phyloP scores from a whole-genome alignment of 139 green algal species.

The Chlorella sp. region DNA sequence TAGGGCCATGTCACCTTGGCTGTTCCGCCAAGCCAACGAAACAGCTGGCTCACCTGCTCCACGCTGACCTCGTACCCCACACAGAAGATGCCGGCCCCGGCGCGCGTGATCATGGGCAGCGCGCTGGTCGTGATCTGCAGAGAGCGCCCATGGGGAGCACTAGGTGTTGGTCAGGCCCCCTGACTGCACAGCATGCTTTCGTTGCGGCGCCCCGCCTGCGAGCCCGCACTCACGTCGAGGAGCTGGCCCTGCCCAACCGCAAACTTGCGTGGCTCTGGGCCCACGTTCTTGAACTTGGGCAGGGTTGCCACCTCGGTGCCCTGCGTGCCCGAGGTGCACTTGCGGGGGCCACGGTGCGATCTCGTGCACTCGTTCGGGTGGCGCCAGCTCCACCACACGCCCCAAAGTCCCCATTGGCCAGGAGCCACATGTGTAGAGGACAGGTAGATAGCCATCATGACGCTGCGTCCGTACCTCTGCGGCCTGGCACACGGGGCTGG shows the following conservation, averaged over 20 bases:
- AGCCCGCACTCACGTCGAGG: slow-evolving; percentile 15
- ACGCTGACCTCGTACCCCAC: slow-evolving; percentile 43
- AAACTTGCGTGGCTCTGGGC: slow-evolving; percentile 41
- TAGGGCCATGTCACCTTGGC: too few relatives aligned
- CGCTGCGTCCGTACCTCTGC: too few relatives aligned
- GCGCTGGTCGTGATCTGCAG: slow-evolving; percentile 26
- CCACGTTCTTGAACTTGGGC: slow-evolving; percentile 26
- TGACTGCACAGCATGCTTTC: too few relatives aligned
- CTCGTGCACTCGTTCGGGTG: not conserved
- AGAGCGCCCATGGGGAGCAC: too few relatives aligned
- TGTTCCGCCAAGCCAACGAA: too few relatives aligned
- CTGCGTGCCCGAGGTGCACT: not conserved
- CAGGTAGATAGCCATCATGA: too few relatives aligned
- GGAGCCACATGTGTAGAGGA: too few relatives aligned
- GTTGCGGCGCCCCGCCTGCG: too few relatives aligned
- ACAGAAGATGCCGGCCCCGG: slow-evolving; percentile 55
- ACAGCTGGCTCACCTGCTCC: slow-evolving; percentile 13
- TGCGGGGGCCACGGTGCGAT: not conserved
- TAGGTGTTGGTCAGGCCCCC: not conserved
- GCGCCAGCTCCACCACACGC: not conserved
- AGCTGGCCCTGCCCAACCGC: slow-evolving; percentile 36
- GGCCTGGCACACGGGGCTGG: not conserved
- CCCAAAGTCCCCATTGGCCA: too few relatives aligned
- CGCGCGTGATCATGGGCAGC: slow-evolving; percentile 26
- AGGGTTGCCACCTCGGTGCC: not conserved